phyloP scores from a whole-genome alignment of 768 basidiomycete genomes.

The Rhizopogon sp. region DNA sequence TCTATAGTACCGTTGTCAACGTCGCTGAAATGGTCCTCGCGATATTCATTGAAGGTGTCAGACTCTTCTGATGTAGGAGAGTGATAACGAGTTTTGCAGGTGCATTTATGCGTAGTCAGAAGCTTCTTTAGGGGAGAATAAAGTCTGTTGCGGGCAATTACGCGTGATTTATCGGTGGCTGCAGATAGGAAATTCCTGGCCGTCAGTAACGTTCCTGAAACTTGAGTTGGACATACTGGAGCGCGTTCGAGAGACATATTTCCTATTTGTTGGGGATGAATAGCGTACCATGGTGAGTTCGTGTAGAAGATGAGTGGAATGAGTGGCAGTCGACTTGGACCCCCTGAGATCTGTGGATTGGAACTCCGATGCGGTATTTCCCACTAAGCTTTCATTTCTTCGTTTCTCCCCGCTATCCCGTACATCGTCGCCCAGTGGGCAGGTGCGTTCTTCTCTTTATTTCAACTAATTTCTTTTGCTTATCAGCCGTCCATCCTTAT shows the following conservation, averaged over 20 bases:
- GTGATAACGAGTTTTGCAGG: neutral
- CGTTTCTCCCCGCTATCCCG: neutral
- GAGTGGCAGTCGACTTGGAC: conserved; percentile 7
- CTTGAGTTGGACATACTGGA: neutral
- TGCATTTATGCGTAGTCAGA: neutral
- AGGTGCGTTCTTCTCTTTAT: conserved; percentile 9
- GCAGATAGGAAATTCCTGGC: neutral
- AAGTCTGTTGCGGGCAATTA: neutral
- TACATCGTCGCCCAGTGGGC: conserved; percentile 5
- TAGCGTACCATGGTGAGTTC: conserved; percentile 6
- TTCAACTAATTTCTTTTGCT: conserved; percentile 12
- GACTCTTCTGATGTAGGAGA: neutral
- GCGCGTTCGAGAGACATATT: neutral
- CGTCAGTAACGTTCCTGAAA: neutral
- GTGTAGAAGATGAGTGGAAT: neutral
- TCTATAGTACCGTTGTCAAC: neutral
- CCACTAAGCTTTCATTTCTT: neutral
- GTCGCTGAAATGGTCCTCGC: neutral
- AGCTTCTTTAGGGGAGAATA: neutral
- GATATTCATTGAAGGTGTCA: neutral
- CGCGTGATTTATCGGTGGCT: neutral
- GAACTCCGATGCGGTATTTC: conserved; percentile 1
- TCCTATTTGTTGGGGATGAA: neutral
- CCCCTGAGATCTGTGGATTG: neutral
- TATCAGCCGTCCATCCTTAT: neutral